Evolutionary conservation across 148 eudicot genomes (phyloP), one percentile per base, ranked within the genome.

Genomic region (Mesembryanthemum crystallinum): DNA sequence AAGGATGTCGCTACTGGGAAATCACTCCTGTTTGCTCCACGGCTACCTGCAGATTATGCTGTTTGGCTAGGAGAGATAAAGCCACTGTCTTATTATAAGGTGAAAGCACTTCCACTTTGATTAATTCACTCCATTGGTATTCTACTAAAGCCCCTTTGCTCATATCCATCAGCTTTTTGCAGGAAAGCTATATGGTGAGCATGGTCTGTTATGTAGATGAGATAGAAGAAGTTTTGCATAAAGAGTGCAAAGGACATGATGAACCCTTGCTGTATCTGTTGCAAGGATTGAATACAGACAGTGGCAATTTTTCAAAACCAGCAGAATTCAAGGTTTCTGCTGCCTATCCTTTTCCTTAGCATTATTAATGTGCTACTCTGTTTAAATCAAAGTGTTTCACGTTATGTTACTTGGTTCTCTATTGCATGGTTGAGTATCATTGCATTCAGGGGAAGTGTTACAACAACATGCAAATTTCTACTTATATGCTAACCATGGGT

Each of bases 211-310:
- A 81, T 81, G 85, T 89, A 66, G 97, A 92, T 72, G 96, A 92
- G 83, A 92, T 94, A 85, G 82, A 75, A 69, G 78, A 77, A 72
- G 84, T 87, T 75, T 67, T 94, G 83, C 83, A 58, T 51, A 85
- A 82, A 57, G 83, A 81, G 28, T 88, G 45, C 82, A 83, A 82
- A 52, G 90, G 95, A 73, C 78, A 85, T 62, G 89, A 81, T 76
- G 83, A 82, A 72, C 89, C 92, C 20, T 79, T 88, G 72, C 76
- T 94, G 76, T 94, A 85, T 83, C 94, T 92, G 71, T 87, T 92
- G 88, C 91, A 92, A 74, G 98, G 98, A 68, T 90, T 92, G 43
- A 94, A 94, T 76, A 92, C 98, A 69, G 98, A 94, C 78, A 94
- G 98, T 77, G 82, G 84, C 82, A 92, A 89, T 61, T 88, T 78